Evolutionary conservation across 306 rosid species (phyloP).

Genomic region (Medicago truncatula): MtrunA17r5.0-ANR NC_053048.1:1034001-1034500

Average conservation of each 20-base stretch:
- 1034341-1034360: slow-evolving; percentile 25
- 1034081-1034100: no score
- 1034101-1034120: no score
- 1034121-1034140: no score
- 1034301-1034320: no score
- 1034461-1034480: neutral
- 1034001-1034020: no score
- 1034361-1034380: neutral
- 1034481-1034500: neutral
- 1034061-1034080: no score
- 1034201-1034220: slow-evolving; percentile 10
- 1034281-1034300: slow-evolving; percentile 12
- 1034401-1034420: neutral
- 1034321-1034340: neutral
- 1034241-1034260: neutral
- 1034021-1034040: no score
- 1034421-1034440: no score
- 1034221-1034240: slow-evolving; percentile 24
- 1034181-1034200: slow-evolving; percentile 16
- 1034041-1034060: no score
- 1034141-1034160: neutral
- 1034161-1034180: slow-evolving; percentile 37
- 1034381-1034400: neutral
- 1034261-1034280: slow-evolving; percentile 25
- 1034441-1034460: neutral